Conservation (phyloP, 495 filamentous ascomycete genomes). For the Daldinia childiae region DNA sequence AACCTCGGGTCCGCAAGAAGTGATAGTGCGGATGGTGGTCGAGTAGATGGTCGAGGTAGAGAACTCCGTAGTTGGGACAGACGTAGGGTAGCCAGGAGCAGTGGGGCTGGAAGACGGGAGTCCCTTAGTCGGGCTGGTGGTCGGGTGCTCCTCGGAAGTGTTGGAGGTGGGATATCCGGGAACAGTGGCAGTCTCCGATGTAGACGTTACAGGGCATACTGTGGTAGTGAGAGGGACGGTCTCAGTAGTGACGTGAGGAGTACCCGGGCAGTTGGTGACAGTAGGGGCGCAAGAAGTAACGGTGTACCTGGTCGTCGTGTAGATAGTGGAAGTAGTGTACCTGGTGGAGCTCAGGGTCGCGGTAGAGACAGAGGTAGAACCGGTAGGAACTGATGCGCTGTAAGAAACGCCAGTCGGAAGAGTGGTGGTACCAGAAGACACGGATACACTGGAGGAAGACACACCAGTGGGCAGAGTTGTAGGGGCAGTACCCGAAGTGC, state of each 20-base stretch:
- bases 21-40: slow-evolving; percentile 50
- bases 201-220: slow-evolving; percentile 45
- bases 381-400: slow-evolving; percentile 10
- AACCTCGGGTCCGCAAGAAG: slow-evolving; percentile 46
- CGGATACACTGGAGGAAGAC: slow-evolving; percentile 9
- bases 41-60: slow-evolving; percentile 53
- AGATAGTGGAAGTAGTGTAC: slow-evolving; percentile 40
- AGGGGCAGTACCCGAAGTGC: neutral
- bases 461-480: neutral
- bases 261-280: slow-evolving; percentile 57
- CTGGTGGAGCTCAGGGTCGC: slow-evolving; percentile 1
- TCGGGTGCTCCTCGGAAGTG: neutral
- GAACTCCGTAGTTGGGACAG: slow-evolving; percentile 20
- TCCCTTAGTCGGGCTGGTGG: neutral
- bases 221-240: slow-evolving; percentile 45
- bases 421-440: slow-evolving; percentile 25
- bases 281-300: slow-evolving; percentile 32
- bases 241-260: slow-evolving; percentile 30
- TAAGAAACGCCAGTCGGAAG: neutral
- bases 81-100: neutral
- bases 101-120: neutral
- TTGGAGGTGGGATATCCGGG: slow-evolving; percentile 12
- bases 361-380: slow-evolving; percentile 27
- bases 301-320: slow-evolving; percentile 36
- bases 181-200: slow-evolving; percentile 1